Conservation (phyloP, 2,329 filamentous ascomycete species). For the Paraphaeosphaeria minitans region DNA sequence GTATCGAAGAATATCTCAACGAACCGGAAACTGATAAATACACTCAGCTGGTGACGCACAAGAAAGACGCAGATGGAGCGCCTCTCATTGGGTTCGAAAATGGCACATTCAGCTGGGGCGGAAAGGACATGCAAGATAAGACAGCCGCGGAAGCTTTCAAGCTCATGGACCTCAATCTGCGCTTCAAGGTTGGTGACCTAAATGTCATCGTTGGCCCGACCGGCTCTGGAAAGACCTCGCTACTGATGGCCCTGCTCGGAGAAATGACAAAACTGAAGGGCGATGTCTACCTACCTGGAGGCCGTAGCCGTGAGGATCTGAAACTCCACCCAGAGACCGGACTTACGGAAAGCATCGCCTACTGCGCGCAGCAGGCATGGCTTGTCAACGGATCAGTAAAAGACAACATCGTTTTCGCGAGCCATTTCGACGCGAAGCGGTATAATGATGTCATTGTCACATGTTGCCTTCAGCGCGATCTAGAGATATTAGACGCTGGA, state of each 20-base stretch:
- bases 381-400: slow-evolving; percentile 94
- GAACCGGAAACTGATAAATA: slow-evolving; percentile 98
- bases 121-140: slow-evolving; percentile 58
- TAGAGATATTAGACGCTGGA: slow-evolving; percentile 89
- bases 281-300: slow-evolving; percentile 82
- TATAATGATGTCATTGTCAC: slow-evolving; percentile 89
- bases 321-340: slow-evolving; percentile 80
- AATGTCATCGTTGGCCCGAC: slow-evolving; percentile 94
- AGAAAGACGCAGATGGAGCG: slow-evolving; percentile 70
- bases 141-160: slow-evolving; percentile 70
- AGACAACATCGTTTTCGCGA: slow-evolving; percentile 92
- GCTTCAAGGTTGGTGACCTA: slow-evolving; percentile 82
- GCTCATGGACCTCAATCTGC: slow-evolving; percentile 80
- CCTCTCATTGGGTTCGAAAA: slow-evolving; percentile 82
- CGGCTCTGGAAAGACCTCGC: slow-evolving; percentile 91
- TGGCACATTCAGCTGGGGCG: slow-evolving; percentile 88
- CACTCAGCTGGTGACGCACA: slow-evolving; percentile 74
- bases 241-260: slow-evolving; percentile 93
- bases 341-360: slow-evolving; percentile 89
- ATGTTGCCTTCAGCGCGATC: slow-evolving; percentile 87
- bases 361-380: slow-evolving; percentile 97
- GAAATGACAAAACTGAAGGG: slow-evolving; percentile 91
- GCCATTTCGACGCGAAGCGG: slow-evolving; percentile 76
- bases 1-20: slow-evolving; percentile 89
- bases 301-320: slow-evolving; percentile 83